phyloP scores from a whole-genome alignment of 1,139 yeast species.

The Spathaspora sp. region DNA sequence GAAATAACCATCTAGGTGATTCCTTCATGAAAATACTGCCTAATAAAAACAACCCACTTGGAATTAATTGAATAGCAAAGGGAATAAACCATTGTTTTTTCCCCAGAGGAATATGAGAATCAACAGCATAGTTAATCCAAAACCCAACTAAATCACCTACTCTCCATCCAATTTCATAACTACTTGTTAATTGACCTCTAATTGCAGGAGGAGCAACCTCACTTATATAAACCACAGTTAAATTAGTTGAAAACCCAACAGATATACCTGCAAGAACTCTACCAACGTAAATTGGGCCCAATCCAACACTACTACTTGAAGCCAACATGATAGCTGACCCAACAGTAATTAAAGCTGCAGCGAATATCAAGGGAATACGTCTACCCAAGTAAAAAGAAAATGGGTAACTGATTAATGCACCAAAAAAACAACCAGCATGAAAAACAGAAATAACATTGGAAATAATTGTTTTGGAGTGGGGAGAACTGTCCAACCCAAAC shows the following conservation, averaged over 20 bases:
- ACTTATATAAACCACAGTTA: conserved; percentile 42
- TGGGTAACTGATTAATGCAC: conserved; percentile 43
- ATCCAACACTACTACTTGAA: conserved; percentile 26
- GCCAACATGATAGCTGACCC: conserved; percentile 46
- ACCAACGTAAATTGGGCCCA: conserved; percentile 44
- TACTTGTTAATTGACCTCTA: conserved; percentile 38
- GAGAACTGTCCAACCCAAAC: conserved; percentile 30
- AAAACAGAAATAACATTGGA: conserved; percentile 44
- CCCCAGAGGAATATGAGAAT: conserved; percentile 26
- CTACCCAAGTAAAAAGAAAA: conserved; percentile 39
- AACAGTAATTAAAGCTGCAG: conserved; percentile 33
- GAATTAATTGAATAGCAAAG: conserved; percentile 43
- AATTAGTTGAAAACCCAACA: conserved; percentile 41
- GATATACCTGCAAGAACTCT: conserved; percentile 42
- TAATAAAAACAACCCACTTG: conserved; percentile 37
- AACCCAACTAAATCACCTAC: conserved; percentile 44
- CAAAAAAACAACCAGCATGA: conserved; percentile 47
- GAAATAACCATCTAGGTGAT: conserved; percentile 42
- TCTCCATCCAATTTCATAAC: conserved; percentile 46
- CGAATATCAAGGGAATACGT: conserved; percentile 32
- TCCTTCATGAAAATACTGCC: conserved; percentile 39
- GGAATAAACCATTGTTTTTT: conserved; percentile 45
- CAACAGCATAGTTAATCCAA: conserved; percentile 45
- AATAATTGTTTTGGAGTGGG: conserved; percentile 24
- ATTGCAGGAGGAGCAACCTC: conserved; percentile 44